Evolutionary conservation across 768 basidiomycete species (phyloP), one percentile per base, ranked within the genome.

Genomic region (Rhizopogon vulgaris): DNA sequence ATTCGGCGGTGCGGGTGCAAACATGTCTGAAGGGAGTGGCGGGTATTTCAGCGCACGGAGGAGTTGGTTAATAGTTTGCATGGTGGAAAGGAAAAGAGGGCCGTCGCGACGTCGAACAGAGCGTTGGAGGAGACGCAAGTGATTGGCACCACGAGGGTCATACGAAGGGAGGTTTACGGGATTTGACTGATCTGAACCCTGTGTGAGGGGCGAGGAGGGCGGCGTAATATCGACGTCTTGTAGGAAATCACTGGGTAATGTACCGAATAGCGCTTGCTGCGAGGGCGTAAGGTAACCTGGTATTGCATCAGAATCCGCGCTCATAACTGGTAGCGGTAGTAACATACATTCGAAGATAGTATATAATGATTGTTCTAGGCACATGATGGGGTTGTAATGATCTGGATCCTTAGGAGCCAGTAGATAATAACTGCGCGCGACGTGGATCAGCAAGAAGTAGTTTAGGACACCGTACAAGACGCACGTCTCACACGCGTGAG

Each of bases 331-430:
- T 36, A 22, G 41, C 22, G 11, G 10, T 7, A 36, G 14, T 30
- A 32, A 58, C 65, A n/a, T 52, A 87, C 87, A 78, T 68, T 87
- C 79, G 53, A 90, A 69, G 41, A 92, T 90, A 45, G 82, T 82
- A 64, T 83, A 76, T 27, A 93, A 67, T 10, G 84, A 78, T 54
- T 77, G 74, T 70, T 89, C 85, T 32, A 93, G 71, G 61, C 87
- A 87, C 74, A 85, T 78, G 51, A 93, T 84, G 12, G 90, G 90
- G 63, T 88, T 86, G 67, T 91, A 93, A 58, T 91, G 87, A 59
- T 93, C 89, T 58, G 82, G 82, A 73, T 93, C 90, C 60, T 83
- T 88, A 28, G 90, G 90, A 40, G 77, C 82, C 48, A 92, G 77
- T 53, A 92, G 75, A 55, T 87, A 77, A 70, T 83, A 92, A 64